Evolutionary conservation across 2,329 filamentous ascomycete genomes (phyloP).

Genomic region (Penicillium brevicompactum): DNA sequence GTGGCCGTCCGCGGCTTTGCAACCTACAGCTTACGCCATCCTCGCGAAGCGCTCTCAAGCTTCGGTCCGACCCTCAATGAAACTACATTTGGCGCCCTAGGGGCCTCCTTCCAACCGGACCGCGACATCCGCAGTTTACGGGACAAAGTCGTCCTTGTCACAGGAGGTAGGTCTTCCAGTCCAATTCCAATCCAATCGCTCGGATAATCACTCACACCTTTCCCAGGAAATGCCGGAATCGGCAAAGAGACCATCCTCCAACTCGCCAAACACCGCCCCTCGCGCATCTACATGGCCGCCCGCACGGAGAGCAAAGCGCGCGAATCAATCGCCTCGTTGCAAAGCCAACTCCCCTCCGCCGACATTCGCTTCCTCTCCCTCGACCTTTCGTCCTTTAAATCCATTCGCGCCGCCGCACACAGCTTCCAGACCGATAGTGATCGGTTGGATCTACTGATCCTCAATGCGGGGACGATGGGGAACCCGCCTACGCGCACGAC

Average conservation of each 20-base stretch:
- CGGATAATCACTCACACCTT: neutral
- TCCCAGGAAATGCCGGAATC: constrained; percentile 48
- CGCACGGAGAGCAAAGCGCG: constrained; percentile 48
- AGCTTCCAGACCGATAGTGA: constrained; percentile 43
- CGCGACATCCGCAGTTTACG: constrained; percentile 49
- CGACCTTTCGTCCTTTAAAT: constrained; percentile 55
- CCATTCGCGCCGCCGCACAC: constrained; percentile 48
- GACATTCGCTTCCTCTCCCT: constrained; percentile 51
- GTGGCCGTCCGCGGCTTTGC: constrained; percentile 17
- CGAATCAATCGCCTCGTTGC: constrained; percentile 47
- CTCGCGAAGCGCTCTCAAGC: constrained; percentile 32
- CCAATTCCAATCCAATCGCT: neutral
- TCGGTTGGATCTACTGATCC: constrained; percentile 49
- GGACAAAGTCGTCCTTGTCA: constrained; percentile 55
- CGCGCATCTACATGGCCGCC: constrained; percentile 58
- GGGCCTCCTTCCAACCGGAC: constrained; percentile 44
- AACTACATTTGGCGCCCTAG: constrained; percentile 35
- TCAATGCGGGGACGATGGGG: constrained; percentile 53
- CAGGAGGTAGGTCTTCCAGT: constrained; percentile 45
- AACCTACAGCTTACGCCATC: constrained; percentile 29
- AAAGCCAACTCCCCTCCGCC: constrained; percentile 32
- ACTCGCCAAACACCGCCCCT: constrained; percentile 54
- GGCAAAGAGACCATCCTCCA: constrained; percentile 51
- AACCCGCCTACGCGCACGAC: constrained; percentile 39
- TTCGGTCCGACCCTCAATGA: constrained; percentile 40